Evolutionary conservation across 176 grass and related monocot genomes (phyloP).

Genomic region (Rhipidocladum racemiflorum): DNA sequence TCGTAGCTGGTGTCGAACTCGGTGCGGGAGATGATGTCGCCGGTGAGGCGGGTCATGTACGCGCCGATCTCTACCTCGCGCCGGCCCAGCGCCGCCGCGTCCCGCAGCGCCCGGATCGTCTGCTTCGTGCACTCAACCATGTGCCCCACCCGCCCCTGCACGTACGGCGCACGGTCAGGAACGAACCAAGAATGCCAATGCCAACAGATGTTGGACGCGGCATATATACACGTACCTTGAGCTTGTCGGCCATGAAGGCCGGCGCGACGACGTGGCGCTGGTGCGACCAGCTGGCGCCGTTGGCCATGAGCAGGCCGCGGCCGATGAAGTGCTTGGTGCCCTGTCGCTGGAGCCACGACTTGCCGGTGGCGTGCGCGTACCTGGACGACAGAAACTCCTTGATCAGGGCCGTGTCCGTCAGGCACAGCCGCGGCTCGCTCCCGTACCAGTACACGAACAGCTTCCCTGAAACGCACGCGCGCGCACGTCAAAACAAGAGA

Average conservation of each 20-base stretch:
- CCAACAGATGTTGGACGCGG: not conserved
- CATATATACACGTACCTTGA: constrained; percentile 49
- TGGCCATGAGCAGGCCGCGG: constrained; percentile 83
- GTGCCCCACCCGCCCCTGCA: constrained; percentile 63
- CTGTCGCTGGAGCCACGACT: constrained; percentile 84
- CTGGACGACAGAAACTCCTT: constrained; percentile 85
- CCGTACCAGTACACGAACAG: constrained; percentile 84
- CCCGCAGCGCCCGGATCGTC: constrained; percentile 42
- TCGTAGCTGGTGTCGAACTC: constrained; percentile 91
- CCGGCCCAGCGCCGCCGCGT: constrained; percentile 20
- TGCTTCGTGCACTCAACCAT: constrained; percentile 88
- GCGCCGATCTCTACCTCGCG: constrained; percentile 71
- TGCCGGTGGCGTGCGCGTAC: constrained; percentile 61
- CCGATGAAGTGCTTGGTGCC: constrained; percentile 82
- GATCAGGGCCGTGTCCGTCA: constrained; percentile 77
- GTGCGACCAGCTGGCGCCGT: constrained; percentile 76
- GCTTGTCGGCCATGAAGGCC: constrained; percentile 90
- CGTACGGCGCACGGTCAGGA: not conserved
- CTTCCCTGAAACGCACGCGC: constrained; percentile 49
- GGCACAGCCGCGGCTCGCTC: constrained; percentile 80
- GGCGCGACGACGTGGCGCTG: constrained; percentile 93
- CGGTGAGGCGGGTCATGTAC: constrained; percentile 72
- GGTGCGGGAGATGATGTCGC: constrained; percentile 82
- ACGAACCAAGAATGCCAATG: not conserved
- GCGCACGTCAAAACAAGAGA: not conserved